Evolutionary conservation across 805 yeast species (phyloP), one percentile per base, ranked within the genome.

Genomic region (Wickerhamiella shivajii): DNA sequence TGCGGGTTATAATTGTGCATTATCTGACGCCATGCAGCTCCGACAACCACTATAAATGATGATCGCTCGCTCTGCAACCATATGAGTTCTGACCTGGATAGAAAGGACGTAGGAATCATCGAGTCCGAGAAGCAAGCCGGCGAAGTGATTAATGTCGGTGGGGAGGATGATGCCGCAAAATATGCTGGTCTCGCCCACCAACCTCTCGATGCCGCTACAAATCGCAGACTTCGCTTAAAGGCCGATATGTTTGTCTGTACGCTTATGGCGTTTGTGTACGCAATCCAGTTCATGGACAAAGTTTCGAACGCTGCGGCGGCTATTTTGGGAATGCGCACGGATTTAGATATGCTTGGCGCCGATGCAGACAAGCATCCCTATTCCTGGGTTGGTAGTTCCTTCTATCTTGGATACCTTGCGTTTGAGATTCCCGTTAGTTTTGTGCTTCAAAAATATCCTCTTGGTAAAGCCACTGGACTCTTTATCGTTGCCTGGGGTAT

Each of bases 251-350:
- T 51, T 39, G 40, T 73, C 40, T 51, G 69, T 44, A 73, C 78
- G 1, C 37, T 71, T 33, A 56, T 72, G 53, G 63, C 66, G 40
- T 36, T 63, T 16, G 44, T 68, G 17, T 67, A 68, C 50, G 60
- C 67, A 10, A 50, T 64, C 14, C 77, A 71, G 50, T 67, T 60
- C 42, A 67, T 74, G 72, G 81, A 74, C 52, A 74, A 74, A 47
- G 53, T 57, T 14, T 55, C 76, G 3, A 63, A 59, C 30, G 57
- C 69, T 15, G 64, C 62, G 29, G 70, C 74, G 1, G 62, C 74
- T 5, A 63, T 71, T 24, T 59, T 65, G 64, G 76, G 71, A 29
- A 52, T 66, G 31, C 52, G 57, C 41, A 49, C 44, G 6, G 74
- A 61, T 38, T 51, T 61, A 42, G 53, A 55, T 38, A 68, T 69